Base-by-base conservation (phyloP, 192 early-diverging fungal species). In the Coemansia erecta region DNA sequence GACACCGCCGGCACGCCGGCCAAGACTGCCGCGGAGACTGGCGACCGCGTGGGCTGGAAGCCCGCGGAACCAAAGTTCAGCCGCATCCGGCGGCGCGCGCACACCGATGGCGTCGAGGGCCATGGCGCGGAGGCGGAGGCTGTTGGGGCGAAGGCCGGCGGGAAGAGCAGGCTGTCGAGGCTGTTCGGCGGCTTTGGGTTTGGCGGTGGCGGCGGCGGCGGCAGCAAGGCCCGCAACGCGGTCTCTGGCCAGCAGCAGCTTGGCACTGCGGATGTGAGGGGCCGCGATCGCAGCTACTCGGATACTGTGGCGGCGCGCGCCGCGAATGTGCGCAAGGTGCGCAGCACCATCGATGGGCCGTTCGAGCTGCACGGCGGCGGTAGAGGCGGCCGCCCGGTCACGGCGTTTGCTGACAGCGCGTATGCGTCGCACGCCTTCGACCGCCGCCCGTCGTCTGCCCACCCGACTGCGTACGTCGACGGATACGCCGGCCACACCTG, bases 271-370 rank as follows among this genome's bases (percentile, higher is more conserved):
- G 60, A 55, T 7, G 50, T 59, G 17, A 22, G 3, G 1, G 37
- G 54, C 24, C 68, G 68, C 10, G 68, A 70, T 14, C 39, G 68
- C 21, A 70, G 68, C 45, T 52, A 53, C 52, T 70, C 68, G 17
- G 68, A 70, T 13, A 58, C 61, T 1, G 37, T 50, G 44, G 68
- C 33, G 0, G 22, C 42, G 18, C 60, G 52, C 2, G 21, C 28
- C 0, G 33, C 45, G 1, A 54, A 45, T 18, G 37, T 70, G 23
- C 68, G 68, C 61, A 63, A 70, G 52, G 68, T 63, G 13, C 52
- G 59, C 21, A 70, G 61, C 45, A 49, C 49, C 8, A 53, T 69
- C 22, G 67, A 69, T 39, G 49, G 42, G 7, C 47, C 47, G 22
- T 10, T 49, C 10, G 11, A 24, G 4, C 19, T 31, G 28, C 28